A percentile compares a stretch with the other conserved stretches of the same genome.
Conservation (phyloP, 768 basidiomycete species). For the Mycena alexandri region DNA sequence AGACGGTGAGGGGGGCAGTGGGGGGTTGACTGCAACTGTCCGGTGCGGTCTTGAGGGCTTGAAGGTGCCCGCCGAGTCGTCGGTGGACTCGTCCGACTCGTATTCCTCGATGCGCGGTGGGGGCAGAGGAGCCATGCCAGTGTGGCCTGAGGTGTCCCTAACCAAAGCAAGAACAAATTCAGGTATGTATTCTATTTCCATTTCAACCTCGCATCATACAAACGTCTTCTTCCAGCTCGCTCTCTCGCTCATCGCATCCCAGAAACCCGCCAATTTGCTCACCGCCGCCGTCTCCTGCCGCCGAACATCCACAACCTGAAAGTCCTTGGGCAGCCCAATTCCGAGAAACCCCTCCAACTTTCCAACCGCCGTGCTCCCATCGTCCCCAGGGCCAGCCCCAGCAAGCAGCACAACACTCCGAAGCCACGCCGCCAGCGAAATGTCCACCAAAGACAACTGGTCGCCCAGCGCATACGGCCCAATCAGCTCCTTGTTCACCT, state of each 20-base stretch:
- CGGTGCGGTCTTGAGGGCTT: slow-evolving; percentile 33
- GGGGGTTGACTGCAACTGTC: slow-evolving; percentile 1
- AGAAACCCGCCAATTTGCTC: slow-evolving; percentile 76
- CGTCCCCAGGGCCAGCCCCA: slow-evolving; percentile 64
- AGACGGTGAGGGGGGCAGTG: slow-evolving; percentile 24
- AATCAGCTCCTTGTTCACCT: slow-evolving; percentile 68
- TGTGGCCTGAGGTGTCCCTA: no score
- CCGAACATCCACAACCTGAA: slow-evolving; percentile 48
- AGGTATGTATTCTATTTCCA: no score
- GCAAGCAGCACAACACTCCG: slow-evolving; percentile 68
- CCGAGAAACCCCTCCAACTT: slow-evolving; percentile 69
- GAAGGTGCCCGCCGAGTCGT: slow-evolving; percentile 48
- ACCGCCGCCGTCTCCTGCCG: slow-evolving; percentile 49
- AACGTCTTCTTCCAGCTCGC: slow-evolving; percentile 72
- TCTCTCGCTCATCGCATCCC: slow-evolving; percentile 75
- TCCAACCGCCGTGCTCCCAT: slow-evolving; percentile 62
- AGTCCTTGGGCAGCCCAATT: slow-evolving; percentile 59
- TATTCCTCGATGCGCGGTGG: slow-evolving; percentile 50
- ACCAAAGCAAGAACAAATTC: no score
- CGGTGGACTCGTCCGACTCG: slow-evolving; percentile 61
- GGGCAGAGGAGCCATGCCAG: neutral
- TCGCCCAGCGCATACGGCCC: slow-evolving; percentile 81
- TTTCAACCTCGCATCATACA: no score
- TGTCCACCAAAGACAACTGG: slow-evolving; percentile 84
- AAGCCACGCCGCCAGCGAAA: slow-evolving; percentile 86